phyloP scores from a whole-genome alignment of 768 basidiomycete genomes.

The Lactarius akahatsu region DNA sequence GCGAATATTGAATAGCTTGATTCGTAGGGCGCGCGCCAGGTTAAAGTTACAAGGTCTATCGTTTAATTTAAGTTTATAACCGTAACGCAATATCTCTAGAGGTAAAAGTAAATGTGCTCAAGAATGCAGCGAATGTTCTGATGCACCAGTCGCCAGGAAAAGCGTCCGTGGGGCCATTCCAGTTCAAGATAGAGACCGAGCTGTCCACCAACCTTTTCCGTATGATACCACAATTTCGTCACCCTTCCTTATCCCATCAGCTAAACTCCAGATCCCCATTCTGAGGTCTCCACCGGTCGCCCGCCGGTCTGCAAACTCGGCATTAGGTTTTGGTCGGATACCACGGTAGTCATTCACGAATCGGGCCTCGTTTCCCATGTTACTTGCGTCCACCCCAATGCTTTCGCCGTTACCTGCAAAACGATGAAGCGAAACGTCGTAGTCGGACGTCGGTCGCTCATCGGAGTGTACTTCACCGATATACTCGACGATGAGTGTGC shows the following conservation, averaged over 20 bases:
- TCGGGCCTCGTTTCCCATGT: slow-evolving; percentile 81
- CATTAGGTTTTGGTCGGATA: slow-evolving; percentile 66
- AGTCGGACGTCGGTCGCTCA: slow-evolving; percentile 71
- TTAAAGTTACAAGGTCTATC: slow-evolving; percentile 21
- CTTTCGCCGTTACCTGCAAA: slow-evolving; percentile 46
- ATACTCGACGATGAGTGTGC: slow-evolving; percentile 74
- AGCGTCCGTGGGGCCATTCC: slow-evolving; percentile 13
- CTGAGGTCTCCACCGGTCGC: slow-evolving; percentile 57
- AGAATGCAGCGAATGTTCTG: slow-evolving; percentile 11
- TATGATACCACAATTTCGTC: slow-evolving; percentile 88
- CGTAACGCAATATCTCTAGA: slow-evolving; percentile 12
- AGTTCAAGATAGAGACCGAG: slow-evolving; percentile 36
- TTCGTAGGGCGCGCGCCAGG: slow-evolving; percentile 4
- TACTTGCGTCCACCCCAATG: slow-evolving; percentile 75
- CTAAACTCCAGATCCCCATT: slow-evolving; percentile 74
- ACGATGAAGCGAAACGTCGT: slow-evolving; percentile 81
- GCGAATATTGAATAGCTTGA: slow-evolving; percentile 7
- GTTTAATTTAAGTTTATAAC: slow-evolving; percentile 20
- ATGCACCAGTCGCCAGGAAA: slow-evolving; percentile 10
- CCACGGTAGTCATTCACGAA: slow-evolving; percentile 93
- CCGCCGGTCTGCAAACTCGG: slow-evolving; percentile 60
- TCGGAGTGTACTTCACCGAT: slow-evolving; percentile 83
- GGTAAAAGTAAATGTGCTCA: slow-evolving; percentile 6
- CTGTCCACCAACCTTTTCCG: slow-evolving; percentile 82
- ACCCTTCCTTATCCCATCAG: slow-evolving; percentile 64